A percentile compares a stretch with the other conserved stretches of the same genome.
Conservation (phyloP, 495 filamentous ascomycete species). For the Neurospora sp. region DNA sequence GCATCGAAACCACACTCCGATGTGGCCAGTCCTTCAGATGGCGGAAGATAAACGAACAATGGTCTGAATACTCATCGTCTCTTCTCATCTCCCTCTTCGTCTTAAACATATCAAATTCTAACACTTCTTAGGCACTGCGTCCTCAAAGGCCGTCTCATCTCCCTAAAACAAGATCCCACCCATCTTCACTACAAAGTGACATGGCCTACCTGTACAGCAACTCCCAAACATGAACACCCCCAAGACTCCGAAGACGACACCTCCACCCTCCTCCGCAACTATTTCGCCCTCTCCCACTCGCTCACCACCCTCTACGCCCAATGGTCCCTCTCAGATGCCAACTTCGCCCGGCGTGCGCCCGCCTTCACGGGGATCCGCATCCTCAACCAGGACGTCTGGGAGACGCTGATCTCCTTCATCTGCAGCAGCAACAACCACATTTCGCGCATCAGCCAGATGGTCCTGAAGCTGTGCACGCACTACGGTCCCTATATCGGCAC, state of each 20-base stretch:
- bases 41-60: conserved; percentile 76
- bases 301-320: conserved; percentile 67
- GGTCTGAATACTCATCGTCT: conserved; percentile 37
- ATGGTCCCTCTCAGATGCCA: conserved; percentile 77
- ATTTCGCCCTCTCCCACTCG: conserved; percentile 72
- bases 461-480: conserved; percentile 78
- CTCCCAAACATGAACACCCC: conserved; percentile 14
- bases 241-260: conserved; percentile 45
- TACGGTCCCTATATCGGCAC: conserved; percentile 72
- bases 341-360: conserved; percentile 81
- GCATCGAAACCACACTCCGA: conserved; percentile 80
- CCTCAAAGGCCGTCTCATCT: conserved; percentile 74
- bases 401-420: conserved; percentile 87
- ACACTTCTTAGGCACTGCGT: conserved; percentile 55
- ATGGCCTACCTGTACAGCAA: conserved; percentile 31
- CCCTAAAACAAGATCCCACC: conserved; percentile 68
- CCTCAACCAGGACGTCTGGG: conserved; percentile 91
- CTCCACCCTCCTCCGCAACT: conserved; percentile 57
- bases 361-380: conserved; percentile 92
- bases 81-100: not conserved
- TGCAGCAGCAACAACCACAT: conserved; percentile 99
- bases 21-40: conserved; percentile 94
- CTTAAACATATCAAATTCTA: not conserved
- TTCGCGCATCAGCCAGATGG: conserved; percentile 87
- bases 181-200: conserved; percentile 74